Conservation (phyloP, 2,329 filamentous ascomycete genomes). For the Colletotrichum euphorbiae region DNA sequence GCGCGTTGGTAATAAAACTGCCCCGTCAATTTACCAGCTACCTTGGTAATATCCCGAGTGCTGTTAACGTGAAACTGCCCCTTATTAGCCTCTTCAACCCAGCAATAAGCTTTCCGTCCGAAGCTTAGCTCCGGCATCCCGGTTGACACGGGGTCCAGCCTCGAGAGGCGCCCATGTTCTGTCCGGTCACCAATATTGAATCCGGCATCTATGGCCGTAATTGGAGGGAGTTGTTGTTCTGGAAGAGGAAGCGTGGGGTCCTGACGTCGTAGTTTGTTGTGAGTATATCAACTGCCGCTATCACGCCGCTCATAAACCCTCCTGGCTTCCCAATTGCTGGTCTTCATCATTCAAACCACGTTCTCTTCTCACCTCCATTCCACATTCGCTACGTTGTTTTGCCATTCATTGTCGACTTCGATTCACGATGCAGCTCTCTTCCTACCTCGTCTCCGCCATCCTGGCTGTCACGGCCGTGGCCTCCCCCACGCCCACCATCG, state of each 20-base stretch:
- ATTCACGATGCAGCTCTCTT: conserved; percentile 30
- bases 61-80: conserved; percentile 31
- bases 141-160: conserved; percentile 1
- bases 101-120: conserved; percentile 31
- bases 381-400: conserved; percentile 7
- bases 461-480: conserved; percentile 47
- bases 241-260: background rate
- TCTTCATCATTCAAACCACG: background rate
- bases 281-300: conserved; percentile 23
- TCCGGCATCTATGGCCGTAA: conserved; percentile 26
- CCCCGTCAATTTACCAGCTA: no score
- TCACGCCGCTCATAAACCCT: background rate
- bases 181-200: conserved; percentile 9
- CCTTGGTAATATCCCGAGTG: no score
- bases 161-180: background rate
- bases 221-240: conserved; percentile 20
- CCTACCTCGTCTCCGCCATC: conserved; percentile 44
- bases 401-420: conserved; percentile 10
- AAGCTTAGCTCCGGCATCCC: conserved; percentile 29
- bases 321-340: conserved; percentile 4
- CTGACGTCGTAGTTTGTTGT: conserved; percentile 1
- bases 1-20: background rate
- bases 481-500: conserved; percentile 46
- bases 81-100: conserved; percentile 14
- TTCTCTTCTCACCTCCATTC: conserved; percentile 13